These are phyloP conservation scores for Trypanosoma theileri DNA, from an alignment of 208 protist species.

Conservation along the genomic window DNA sequence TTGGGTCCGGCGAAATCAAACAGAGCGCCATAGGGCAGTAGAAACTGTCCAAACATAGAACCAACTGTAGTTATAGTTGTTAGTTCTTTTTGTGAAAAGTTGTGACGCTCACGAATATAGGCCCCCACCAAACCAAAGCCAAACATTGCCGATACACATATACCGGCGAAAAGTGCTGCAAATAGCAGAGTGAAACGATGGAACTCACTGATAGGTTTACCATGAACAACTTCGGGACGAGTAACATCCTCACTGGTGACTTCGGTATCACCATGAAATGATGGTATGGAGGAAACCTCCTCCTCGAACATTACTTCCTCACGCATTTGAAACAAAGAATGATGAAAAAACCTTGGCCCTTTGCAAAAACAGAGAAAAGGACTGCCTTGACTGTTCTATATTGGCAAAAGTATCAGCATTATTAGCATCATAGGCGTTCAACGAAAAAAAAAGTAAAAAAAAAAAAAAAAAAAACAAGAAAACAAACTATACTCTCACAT, in stretches of 20 bases:
- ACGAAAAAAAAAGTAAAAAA: no score
- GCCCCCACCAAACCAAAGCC: conserved; percentile 70
- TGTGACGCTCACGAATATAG: conserved; percentile 40
- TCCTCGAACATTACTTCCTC: neutral
- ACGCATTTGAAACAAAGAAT: no score
- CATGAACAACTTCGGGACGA: neutral
- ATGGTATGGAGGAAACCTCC: neutral
- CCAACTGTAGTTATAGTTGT: conserved; percentile 74
- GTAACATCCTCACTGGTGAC: neutral
- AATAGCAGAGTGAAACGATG: conserved; percentile 60
- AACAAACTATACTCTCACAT: no score
- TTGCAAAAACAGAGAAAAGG: no score
- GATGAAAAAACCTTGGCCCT: no score
- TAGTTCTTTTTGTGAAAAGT: conserved; percentile 56
- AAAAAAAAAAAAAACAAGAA: no score
- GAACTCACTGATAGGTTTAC: conserved; percentile 44
- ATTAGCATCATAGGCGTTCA: no score
- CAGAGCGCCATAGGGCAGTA: conserved; percentile 54
- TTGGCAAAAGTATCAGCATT: no score
- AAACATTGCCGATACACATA: conserved; percentile 64
- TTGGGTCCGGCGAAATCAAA: conserved; percentile 65
- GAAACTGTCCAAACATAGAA: conserved; percentile 55
- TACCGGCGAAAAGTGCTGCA: conserved; percentile 43
- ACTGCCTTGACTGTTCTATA: no score
- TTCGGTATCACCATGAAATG: neutral